These are phyloP conservation scores for Lodderomyces oxycetoniae DNA, from an alignment of 1,139 yeast genomes.

Conservation along the genomic window DNA sequence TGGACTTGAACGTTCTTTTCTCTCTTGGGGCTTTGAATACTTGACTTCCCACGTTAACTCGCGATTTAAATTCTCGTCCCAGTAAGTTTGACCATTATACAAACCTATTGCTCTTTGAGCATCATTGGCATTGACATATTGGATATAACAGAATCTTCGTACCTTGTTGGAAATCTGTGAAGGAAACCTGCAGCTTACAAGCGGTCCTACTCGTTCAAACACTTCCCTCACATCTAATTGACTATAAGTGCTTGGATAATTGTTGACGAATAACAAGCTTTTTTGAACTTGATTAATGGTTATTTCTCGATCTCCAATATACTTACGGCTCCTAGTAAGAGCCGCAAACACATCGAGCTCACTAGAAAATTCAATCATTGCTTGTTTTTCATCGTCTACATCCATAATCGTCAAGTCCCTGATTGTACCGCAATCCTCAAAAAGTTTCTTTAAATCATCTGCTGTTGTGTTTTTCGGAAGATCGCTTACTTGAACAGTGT, in stretches of 20 bases:
- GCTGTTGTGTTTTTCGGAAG: slow-evolving; percentile 30
- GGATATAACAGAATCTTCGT: slow-evolving; percentile 76
- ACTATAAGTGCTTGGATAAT: slow-evolving; percentile 59
- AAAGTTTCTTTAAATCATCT: slow-evolving; percentile 35
- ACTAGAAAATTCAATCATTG: slow-evolving; percentile 52
- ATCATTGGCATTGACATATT: slow-evolving; percentile 39
- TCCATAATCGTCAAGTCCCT: slow-evolving; percentile 30
- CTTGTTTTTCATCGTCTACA: slow-evolving; percentile 21
- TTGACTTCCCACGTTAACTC: slow-evolving; percentile 46
- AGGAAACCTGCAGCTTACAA: slow-evolving; percentile 63
- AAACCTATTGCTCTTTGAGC: slow-evolving; percentile 46
- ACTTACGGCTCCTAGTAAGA: slow-evolving; percentile 53
- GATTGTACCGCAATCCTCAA: slow-evolving; percentile 57
- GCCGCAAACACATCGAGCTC: slow-evolving; percentile 55
- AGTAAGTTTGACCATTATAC: slow-evolving; percentile 35
- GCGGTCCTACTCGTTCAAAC: slow-evolving; percentile 44
- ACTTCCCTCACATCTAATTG: slow-evolving; percentile 34
- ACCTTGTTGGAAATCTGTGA: slow-evolving; percentile 51
- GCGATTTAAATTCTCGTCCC: slow-evolving; percentile 19
- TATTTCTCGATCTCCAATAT: slow-evolving; percentile 38
- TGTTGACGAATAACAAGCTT: slow-evolving; percentile 63
- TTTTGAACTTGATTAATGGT: slow-evolving; percentile 42
- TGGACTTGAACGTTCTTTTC: slow-evolving; percentile 12
- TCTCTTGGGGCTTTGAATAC: slow-evolving; percentile 38
- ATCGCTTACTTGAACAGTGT: slow-evolving; percentile 44